Base-by-base conservation (phyloP, 768 basidiomycete species). In the Tylopilus sp. region DNA sequence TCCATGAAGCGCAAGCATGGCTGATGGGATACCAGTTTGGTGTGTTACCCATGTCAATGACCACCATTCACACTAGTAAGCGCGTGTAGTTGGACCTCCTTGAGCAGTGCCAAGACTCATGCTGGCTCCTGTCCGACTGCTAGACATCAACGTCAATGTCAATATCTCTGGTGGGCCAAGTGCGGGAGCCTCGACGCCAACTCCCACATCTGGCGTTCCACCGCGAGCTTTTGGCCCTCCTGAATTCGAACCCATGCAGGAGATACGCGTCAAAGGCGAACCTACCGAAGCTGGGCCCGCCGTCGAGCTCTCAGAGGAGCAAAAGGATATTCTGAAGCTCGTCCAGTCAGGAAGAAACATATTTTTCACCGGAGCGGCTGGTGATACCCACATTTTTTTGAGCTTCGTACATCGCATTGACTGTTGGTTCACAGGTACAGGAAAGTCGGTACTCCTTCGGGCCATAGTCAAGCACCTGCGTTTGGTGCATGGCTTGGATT, bases 291-390 rank as follows among this genome's bases (percentile, higher is more conserved):
- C 15, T n/a, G 52, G 54, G 10, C 61, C 56, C 18, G 17, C 30
- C 18, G 6, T 68, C 21, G 51, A 63, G 13, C 63, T 69, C 46
- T 71, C 70, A 17, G 59, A 65, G 20, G 77, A 80, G 47, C 80
- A 81, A 48, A 60, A 56, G 45, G 21, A 48, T 1, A 69, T 81
- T n/a, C 40, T 81, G 12, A 55, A 65, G 10, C 53, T 73, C 33
- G 81, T 86, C 8, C 72, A 79, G 31, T 71, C 72, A 6, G 80
- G 81, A 1, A 66, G 75, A 53, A 86, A 76, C 52, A 75, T 88
- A 25, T 88, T 90, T 70, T 88, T 88, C 65, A 88, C 86, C 2
- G 87, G 87, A 20, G 78, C 83, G 50, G 87, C 87, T 50, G 84
- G 86, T 85, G 51, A 56, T 30, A 7, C 4, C 44, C n/a, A n/a